A percentile compares a stretch with the other conserved stretches of the same genome.
Evolutionary conservation across 805 yeast genomes (phyloP).

Genomic region (Metahyphopichia silvanorum): DNA sequence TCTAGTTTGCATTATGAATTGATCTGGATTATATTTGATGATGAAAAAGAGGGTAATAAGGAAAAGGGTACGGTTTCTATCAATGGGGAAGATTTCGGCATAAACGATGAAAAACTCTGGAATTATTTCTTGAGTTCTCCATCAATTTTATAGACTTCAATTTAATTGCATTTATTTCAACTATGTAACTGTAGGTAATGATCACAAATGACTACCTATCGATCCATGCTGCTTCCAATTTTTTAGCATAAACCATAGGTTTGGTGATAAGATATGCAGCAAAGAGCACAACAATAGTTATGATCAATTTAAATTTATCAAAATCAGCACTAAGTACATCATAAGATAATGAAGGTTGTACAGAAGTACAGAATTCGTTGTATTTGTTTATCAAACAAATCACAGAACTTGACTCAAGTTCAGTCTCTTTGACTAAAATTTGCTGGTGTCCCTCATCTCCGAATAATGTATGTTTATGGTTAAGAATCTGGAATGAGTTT

Average conservation of each 20-base stretch:
- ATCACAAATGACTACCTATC: constrained; percentile 12
- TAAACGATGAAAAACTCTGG: constrained; percentile 9
- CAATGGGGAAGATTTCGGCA: constrained; percentile 30
- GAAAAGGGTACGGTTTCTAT: constrained; percentile 8
- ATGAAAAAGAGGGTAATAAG: constrained; percentile 10
- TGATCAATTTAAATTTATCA: constrained; percentile 58
- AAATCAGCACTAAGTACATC: constrained; percentile 70
- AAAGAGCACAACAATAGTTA: constrained; percentile 55
- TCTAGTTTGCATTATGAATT: constrained; percentile 37
- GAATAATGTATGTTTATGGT: constrained; percentile 34
- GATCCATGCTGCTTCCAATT: constrained; percentile 54
- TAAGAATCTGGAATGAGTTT: constrained; percentile 30
- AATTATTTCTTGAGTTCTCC: constrained; percentile 1
- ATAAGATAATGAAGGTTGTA: constrained; percentile 80
- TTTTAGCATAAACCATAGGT: constrained; percentile 56
- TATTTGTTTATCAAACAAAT: constrained; percentile 57
- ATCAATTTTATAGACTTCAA: background rate
- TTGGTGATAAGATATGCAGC: constrained; percentile 45
- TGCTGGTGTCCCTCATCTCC: constrained; percentile 12
- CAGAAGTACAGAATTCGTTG: constrained; percentile 73
- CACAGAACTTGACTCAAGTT: constrained; percentile 77
- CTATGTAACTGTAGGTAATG: background rate
- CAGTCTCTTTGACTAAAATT: constrained; percentile 45
- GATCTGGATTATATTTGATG: constrained; percentile 34
- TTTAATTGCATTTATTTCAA: too few relatives aligned